phyloP scores from a whole-genome alignment of 768 basidiomycete genomes.

The Leccinum sublutescens region DNA sequence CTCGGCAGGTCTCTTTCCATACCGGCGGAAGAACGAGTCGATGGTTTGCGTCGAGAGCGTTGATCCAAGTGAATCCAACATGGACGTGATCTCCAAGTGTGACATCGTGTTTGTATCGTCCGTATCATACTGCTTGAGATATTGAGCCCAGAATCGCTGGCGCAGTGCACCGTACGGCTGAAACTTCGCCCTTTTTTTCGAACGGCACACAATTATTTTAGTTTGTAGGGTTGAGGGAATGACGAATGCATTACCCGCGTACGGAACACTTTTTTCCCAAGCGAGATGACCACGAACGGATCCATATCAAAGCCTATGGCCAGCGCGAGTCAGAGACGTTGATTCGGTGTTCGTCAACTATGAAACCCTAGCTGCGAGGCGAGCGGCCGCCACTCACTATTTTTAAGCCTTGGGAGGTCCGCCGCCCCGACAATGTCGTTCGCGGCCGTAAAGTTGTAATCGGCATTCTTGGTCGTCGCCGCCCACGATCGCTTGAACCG shows the following conservation, averaged over 20 bases:
- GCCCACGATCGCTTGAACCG: slow-evolving; percentile 42
- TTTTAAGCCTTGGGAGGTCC: slow-evolving; percentile 82
- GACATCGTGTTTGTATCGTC: slow-evolving; percentile 77
- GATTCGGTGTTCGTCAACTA: neutral
- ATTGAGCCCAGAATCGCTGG: slow-evolving; percentile 88
- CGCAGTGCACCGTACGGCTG: slow-evolving; percentile 92
- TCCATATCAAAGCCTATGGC: slow-evolving; percentile 87
- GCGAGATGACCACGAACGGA: slow-evolving; percentile 85
- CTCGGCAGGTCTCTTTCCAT: slow-evolving; percentile 56
- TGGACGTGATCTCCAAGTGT: slow-evolving; percentile 83
- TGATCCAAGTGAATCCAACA: slow-evolving; percentile 96
- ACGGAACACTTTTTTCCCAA: neutral
- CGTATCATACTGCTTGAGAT: slow-evolving; percentile 85
- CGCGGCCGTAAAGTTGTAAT: slow-evolving; percentile 60
- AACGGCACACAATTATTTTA: slow-evolving; percentile 4
- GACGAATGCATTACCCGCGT: slow-evolving; percentile 60
- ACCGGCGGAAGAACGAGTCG: slow-evolving; percentile 75
- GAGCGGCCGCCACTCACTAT: slow-evolving; percentile 55
- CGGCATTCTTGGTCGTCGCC: slow-evolving; percentile 33
- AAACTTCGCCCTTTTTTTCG: slow-evolving; percentile 71
- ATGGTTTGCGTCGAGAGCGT: slow-evolving; percentile 81
- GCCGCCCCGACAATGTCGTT: slow-evolving; percentile 65
- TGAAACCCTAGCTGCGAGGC: neutral
- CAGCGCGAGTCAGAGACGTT: neutral
- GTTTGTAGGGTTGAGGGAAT: slow-evolving; percentile 72